Evolutionary conservation across 192 early-diverging fungal species (phyloP).

Genomic region (Coemansia asiatica): DNA sequence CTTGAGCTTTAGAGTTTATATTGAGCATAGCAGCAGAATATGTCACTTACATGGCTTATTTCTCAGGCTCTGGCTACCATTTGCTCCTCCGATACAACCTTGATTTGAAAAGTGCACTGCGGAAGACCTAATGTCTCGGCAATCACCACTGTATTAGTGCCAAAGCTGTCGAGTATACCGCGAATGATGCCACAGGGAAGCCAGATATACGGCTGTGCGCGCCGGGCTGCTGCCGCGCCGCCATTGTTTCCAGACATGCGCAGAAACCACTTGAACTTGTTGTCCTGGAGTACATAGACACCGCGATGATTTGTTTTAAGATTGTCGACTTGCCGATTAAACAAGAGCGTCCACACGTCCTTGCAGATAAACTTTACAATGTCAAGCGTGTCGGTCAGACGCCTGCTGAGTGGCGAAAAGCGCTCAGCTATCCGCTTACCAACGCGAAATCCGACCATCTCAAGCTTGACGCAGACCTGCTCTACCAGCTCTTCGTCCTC

Average conservation of each 20-base stretch:
- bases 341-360: conserved; percentile 92
- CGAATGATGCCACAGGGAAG: conserved; percentile 97
- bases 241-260: conserved; percentile 85
- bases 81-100: conserved; percentile 38
- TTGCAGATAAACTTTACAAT: conserved; percentile 99
- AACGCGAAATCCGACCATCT: conserved; percentile 87
- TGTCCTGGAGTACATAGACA: conserved; percentile 97
- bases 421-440: conserved; percentile 86
- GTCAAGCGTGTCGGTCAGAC: conserved; percentile 92
- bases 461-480: conserved; percentile 87
- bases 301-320: conserved; percentile 98
- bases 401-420: conserved; percentile 81
- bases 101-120: conserved; percentile 69
- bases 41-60: too few species aligned
- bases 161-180: conserved; percentile 89
- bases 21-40: too few species aligned
- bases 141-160: conserved; percentile 79
- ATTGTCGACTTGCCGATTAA: conserved; percentile 98
- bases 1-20: too few species aligned
- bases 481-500: conserved; percentile 74
- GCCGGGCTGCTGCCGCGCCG: conserved; percentile 71
- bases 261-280: conserved; percentile 93
- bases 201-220: conserved; percentile 87
- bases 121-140: conserved; percentile 83
- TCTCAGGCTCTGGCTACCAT: neutral